phyloP scores from a whole-genome alignment of 2,329 filamentous ascomycete genomes.

The Cadophora luteo-olivacea region DNA sequence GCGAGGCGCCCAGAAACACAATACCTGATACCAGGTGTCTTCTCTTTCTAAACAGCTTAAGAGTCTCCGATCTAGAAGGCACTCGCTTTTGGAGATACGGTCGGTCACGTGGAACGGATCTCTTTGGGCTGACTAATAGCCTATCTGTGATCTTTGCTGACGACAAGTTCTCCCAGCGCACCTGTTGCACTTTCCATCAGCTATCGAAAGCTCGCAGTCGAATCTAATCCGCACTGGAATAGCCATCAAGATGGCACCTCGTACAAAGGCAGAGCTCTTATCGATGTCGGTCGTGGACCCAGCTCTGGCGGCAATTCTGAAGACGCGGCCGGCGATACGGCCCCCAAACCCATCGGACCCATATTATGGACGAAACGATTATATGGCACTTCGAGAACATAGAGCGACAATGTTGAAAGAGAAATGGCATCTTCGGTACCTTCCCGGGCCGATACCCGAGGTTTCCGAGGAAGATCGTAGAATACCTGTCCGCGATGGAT shows the following conservation, averaged over 20 bases:
- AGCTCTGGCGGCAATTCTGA: conserved; percentile 20
- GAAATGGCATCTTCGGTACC: conserved; percentile 24
- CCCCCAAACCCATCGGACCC: conserved; percentile 24
- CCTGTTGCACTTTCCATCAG: too few relatives aligned
- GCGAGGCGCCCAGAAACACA: neutral
- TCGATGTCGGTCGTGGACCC: conserved; percentile 23
- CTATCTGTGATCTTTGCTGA: neutral
- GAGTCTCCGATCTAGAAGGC: neutral
- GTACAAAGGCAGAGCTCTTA: conserved; percentile 24
- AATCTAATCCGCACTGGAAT: too few relatives aligned
- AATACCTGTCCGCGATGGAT: conserved; percentile 35
- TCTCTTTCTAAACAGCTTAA: neutral
- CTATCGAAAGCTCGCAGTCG: neutral
- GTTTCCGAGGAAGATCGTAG: conserved; percentile 27
- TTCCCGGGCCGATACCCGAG: conserved; percentile 20
- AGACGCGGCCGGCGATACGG: conserved; percentile 15
- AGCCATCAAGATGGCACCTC: conserved; percentile 18
- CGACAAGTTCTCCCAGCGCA: neutral
- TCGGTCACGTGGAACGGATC: neutral
- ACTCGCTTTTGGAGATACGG: neutral
- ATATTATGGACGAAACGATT: conserved; percentile 25
- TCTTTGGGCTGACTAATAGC: neutral
- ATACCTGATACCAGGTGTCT: neutral
- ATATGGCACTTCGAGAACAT: conserved; percentile 23
- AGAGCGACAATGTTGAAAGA: conserved; percentile 23